Base-by-base conservation (phyloP, 2,329 filamentous ascomycete genomes). In the Aspergillus japonicus region DNA sequence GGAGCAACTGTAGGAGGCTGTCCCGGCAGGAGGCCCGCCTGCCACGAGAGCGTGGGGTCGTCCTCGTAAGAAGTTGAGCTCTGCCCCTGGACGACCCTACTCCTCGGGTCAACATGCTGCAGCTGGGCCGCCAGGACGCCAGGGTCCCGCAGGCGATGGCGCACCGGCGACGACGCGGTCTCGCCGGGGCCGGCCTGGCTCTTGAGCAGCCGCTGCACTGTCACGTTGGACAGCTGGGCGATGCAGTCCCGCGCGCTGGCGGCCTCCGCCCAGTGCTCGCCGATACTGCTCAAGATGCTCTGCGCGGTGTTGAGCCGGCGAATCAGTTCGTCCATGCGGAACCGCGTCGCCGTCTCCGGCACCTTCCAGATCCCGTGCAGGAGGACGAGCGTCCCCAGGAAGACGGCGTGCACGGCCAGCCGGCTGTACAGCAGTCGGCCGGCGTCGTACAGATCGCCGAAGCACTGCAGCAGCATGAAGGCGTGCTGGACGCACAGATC, bases 181-280 rank as follows among this genome's bases (percentile, higher is more conserved):
- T 44, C 12, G 35, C 23, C 11, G 29, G 29, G 21, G 19, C 24
- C 16, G 24, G 39, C 5, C 39, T 24, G 47, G 21, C 31, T 64
- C 47, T 61, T 67, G 55, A 68, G 48, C 29, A 69, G 60, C 10
- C 66, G 62, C 47, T 69, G 67, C 7, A 74, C 58, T 0, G 70
- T 73, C 10, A 66, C 63, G n/a, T 62, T 59, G 1, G 67, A 72
- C 42, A 73, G 39, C 12, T 73, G 68, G 19, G 70, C 68, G 14
- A 73, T 66, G 24, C 71, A 74, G 44, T 73, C 71, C 6, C 71
- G 64, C 5, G 71, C 70, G 12, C 69, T 59, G 29, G 66, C 67
- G 19, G 81, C 82, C 4, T 81, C 81, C 0, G 76, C 72, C 81
- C 82, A 85, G 59, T 84, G 78, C 58, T 83, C 82, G 1, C 80